phyloP scores from a whole-genome alignment of 768 basidiomycete species.

The Pisolithus sp. region DNA sequence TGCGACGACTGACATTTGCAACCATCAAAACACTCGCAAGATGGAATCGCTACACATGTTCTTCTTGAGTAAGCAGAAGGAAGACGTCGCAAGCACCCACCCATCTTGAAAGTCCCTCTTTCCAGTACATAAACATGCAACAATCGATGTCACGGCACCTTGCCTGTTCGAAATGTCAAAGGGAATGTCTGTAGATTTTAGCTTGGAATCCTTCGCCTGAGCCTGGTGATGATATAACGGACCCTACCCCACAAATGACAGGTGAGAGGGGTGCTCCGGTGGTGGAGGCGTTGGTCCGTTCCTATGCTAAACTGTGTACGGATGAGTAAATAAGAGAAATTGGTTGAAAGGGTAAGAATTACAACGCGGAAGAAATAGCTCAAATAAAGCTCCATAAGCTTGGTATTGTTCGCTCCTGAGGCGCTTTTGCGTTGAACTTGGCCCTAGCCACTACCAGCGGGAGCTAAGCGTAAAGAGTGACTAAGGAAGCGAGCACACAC shows the following conservation, averaged over 20 bases:
- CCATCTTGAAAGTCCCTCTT: too few species aligned
- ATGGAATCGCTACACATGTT: too few species aligned
- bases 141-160: too few species aligned
- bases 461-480: neutral
- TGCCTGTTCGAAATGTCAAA: too few species aligned
- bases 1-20: too few species aligned
- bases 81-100: too few species aligned
- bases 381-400: neutral
- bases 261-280: slow-evolving; percentile 11
- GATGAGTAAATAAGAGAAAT: neutral
- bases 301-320: neutral
- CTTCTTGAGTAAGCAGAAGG: too few species aligned
- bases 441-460: neutral
- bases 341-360: neutral
- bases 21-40: slow-evolving; percentile 22
- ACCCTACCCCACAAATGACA: slow-evolving; percentile 11
- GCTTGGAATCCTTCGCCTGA: too few species aligned
- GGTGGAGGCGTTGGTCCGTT: slow-evolving; percentile 13
- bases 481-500: neutral
- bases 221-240: slow-evolving; percentile 1
- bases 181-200: too few species aligned
- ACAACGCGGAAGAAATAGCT: neutral
- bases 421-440: neutral
- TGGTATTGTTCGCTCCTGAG: neutral
- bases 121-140: too few species aligned